Evolutionary conservation across 2,329 filamentous ascomycete genomes (phyloP), one percentile per base, ranked within the genome.

Genomic region (Onygenales sp.): DNA sequence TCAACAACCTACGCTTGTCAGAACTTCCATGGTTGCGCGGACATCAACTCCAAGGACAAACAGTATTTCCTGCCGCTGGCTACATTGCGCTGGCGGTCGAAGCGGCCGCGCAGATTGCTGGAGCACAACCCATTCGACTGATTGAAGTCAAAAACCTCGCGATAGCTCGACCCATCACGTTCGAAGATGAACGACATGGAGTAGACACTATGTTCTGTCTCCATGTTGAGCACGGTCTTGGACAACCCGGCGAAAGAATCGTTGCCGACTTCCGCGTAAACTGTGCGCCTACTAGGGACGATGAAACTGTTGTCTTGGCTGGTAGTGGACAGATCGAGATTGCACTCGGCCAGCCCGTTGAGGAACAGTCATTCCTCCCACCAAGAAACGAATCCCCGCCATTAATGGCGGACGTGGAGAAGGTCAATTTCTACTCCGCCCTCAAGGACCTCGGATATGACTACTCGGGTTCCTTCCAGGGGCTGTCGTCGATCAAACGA

Each of bases 1-100:
- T 61, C 9, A 65, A 65, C 17, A 32, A 61, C 13, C 37, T 70
- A 8, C 54, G 56, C 2, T 31, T 62, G 3, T 43, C 54, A 0
- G 63, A 68, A 39, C 37, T 64, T 0, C 59, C 64, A 1, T 71
- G 68, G 69, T 46, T 72, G 7, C 46, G 43, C 6, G 64, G 62
- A 21, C 69, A 72, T 52, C 47, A 57, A 11, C 49, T 72, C 5
- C 58, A 64, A 14, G 58, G 55, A 6, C 58, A 62, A 17, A 59
- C 62, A 21, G 56, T 72, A 2, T 69, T 65, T 36, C 68, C 68
- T 1, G 65, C 54, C 31, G 52, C 57, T 34, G 52, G 51, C 43
- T 66, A 63, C 42, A 51, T 63, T 7, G 52, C 52, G 8, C 61
- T 65, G 52, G 61, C 60, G 6, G 53, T 60, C 6, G 65, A 67